Base-by-base conservation (phyloP, 2,329 filamentous ascomycete genomes). In the Beauveria australis region DNA sequence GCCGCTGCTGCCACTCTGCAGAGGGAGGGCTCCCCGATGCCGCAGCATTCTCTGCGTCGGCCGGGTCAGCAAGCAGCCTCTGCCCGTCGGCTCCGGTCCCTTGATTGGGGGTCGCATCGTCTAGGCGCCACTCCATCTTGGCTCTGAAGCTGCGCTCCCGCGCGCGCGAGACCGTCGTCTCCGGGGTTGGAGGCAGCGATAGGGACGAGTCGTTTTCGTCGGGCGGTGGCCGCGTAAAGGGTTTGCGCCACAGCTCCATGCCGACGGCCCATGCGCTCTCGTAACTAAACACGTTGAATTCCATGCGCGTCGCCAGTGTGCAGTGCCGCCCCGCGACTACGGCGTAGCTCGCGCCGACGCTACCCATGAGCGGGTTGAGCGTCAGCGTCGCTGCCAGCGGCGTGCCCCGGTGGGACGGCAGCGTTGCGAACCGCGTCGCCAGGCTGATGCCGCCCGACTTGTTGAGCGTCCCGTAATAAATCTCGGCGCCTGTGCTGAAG, bases 231-330 rank as follows among this genome's bases (percentile, higher is more conserved):
- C 77, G 74, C 63, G 66, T 61, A 18, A 75, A 72, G 22, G 78
- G 79, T 67, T 85, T 88, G 69, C 90, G 86, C 93, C 94, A 99
- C 48, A 97, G 78, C 76, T 99, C 94, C 76, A 91, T 90, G 16
- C 94, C 94, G 26, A 97, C 83, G 28, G 92, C 88, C 79, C 96
- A 88, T 62, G 94, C 89, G 70, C 91, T 96, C 77, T 99, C 94
- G 77, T 97, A 99, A 71, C 91, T 96, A 75, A 97, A 97, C 54
- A 97, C 89, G 69, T 99, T 99, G 76, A 99, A 99, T 70, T 95
- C 92, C 76, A 97, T 93, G 54, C 89, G 86, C 24, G 92, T 95
- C 64, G 92, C 94, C 54, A 99, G 82, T 12, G 91, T 89, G 66
- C 96, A 84, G 68, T 91, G 86, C 40, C 84, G 84, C 3, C 91